Evolutionary conservation across 768 basidiomycete species (phyloP), one percentile per base, ranked within the genome.

Genomic region (Candolleomyces efflorescens): DNA sequence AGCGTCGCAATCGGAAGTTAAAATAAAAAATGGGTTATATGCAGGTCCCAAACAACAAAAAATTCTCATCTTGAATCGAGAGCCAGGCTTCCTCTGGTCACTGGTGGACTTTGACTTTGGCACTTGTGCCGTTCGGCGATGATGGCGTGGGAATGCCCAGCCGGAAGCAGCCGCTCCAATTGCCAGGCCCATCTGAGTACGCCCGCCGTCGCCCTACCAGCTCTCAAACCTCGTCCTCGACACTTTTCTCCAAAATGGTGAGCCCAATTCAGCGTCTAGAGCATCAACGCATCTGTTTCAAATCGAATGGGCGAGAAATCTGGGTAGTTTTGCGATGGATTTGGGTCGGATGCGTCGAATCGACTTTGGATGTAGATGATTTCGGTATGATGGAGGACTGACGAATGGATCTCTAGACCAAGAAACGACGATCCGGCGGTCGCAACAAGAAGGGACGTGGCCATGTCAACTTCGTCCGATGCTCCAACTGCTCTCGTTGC

Each of bases 381-480:
- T 24, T 36, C 23, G 13, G 22, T 9, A 18, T 46, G 38, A 32
- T 32, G 32, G 32, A 2, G 22, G 0, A 13, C 60, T 59, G 22
- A 53, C 45, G 32, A 49, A n/a, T 20, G 26, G 20, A 43, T 64
- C 32, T 32, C 56, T 72, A 96, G 95, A 98, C 94, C 67, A 96
- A 95, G 84, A 97, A 98, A 82, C 89, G 95, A 92, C 89, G 95
- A 91, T 94, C 92, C 83, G 89, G 89, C 72, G 97, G 96, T 66
- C 94, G 97, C 69, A 98, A 97, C 94, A 97, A 98, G 84, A 92
- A 95, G 74, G 94, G 95, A 69, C 94, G 97, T 70, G 97, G 96
- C 74, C 94, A 97, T 77, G 92, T 94, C 74, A 82, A 75, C 62
- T 92, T 91, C 74, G 84, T 99, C 71, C 90, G 97, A 68, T 99